Conservation (phyloP, 352 stramenopile species). For the Phytophthora kernoviae region DNA sequence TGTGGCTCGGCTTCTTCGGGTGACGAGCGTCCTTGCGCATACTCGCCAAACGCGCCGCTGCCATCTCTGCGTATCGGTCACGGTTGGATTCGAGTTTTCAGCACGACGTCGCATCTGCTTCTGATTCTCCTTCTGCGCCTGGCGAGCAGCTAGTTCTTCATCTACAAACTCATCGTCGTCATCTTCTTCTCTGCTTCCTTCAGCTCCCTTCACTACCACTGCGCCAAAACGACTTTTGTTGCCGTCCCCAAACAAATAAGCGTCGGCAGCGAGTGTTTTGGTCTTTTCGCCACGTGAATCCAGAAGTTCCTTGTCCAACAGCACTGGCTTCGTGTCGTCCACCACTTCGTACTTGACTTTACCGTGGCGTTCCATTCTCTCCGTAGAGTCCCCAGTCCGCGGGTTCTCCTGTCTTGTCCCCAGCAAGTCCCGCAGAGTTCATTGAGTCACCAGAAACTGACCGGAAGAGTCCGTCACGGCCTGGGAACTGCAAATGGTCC, state of each 20-base stretch:
- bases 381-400: slow-evolving; percentile 67
- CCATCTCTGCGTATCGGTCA: slow-evolving; percentile 76
- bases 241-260: slow-evolving; percentile 67
- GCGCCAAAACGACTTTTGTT: slow-evolving; percentile 54
- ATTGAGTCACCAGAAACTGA: slow-evolving; percentile 38
- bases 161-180: slow-evolving; percentile 59
- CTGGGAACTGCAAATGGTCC: slow-evolving; percentile 15
- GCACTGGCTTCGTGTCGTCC: slow-evolving; percentile 37
- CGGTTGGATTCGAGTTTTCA: slow-evolving; percentile 79
- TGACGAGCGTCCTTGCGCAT: slow-evolving; percentile 77
- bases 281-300: slow-evolving; percentile 26
- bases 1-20: slow-evolving; percentile 38
- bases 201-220: slow-evolving; percentile 42
- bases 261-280: slow-evolving; percentile 50
- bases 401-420: slow-evolving; percentile 41
- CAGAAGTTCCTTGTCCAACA: slow-evolving; percentile 69
- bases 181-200: slow-evolving; percentile 22
- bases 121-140: slow-evolving; percentile 57
- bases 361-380: slow-evolving; percentile 20
- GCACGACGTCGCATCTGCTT: slow-evolving; percentile 54
- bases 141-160: slow-evolving; percentile 41
- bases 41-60: slow-evolving; percentile 50
- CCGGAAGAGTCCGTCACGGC: slow-evolving; percentile 44
- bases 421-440: slow-evolving; percentile 21
- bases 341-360: slow-evolving; percentile 55